Evolutionary conservation across 1,284 basidiomycete species (phyloP).

Genomic region (Irpex lacteus): DNA sequence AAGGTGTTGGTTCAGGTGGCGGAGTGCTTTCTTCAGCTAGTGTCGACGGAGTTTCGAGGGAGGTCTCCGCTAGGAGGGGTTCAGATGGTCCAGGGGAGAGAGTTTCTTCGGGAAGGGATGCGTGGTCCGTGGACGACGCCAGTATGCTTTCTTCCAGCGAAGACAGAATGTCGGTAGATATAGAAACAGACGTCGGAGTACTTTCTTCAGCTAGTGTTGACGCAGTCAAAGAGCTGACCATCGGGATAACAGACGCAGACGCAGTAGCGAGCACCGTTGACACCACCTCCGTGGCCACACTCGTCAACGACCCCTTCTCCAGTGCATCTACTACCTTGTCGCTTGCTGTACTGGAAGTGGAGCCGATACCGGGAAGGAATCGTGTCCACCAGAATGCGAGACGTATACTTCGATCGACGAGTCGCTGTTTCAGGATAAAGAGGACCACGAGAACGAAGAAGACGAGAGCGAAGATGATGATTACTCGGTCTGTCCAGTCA

Average conservation of each 20-base stretch:
- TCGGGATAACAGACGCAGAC: neutral
- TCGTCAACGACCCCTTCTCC: constrained; percentile 22
- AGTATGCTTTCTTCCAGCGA: neutral
- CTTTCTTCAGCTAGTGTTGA: neutral
- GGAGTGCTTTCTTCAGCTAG: neutral
- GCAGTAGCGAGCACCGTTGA: neutral
- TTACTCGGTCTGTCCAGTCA: constrained; percentile 87
- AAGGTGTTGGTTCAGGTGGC: neutral
- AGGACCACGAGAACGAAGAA: constrained; percentile 85
- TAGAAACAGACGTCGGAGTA: neutral
- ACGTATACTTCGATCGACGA: constrained; percentile 70
- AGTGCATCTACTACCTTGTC: constrained; percentile 22
- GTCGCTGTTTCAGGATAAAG: constrained; percentile 83
- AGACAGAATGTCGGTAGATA: neutral
- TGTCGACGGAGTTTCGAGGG: neutral
- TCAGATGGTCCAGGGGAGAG: neutral
- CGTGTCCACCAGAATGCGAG: constrained; percentile 80
- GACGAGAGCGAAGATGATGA: constrained; percentile 73
- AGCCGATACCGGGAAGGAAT: constrained; percentile 48
- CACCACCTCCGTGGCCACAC: neutral
- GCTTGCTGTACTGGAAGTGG: neutral
- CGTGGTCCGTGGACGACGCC: neutral
- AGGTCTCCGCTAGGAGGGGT: no score
- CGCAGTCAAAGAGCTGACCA: neutral
- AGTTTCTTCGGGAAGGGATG: neutral